Conservation (phyloP, 805 yeast species). For the Starmerella etchellsii region DNA sequence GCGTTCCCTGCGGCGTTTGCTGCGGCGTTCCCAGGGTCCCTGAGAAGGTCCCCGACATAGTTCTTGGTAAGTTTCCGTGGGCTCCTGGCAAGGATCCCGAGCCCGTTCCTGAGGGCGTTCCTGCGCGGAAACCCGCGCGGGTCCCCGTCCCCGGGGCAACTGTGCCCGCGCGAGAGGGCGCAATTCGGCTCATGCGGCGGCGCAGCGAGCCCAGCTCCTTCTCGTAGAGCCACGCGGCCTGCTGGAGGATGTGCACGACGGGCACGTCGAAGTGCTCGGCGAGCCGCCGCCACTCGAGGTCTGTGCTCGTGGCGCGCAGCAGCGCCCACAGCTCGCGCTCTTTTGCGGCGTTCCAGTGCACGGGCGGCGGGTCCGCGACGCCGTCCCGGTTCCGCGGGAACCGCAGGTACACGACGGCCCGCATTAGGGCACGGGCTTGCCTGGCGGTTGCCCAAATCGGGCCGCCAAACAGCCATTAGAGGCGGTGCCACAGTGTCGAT, state of each 20-base stretch:
- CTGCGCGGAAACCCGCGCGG: neutral
- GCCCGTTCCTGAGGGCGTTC: neutral
- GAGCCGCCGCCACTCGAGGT: constrained; percentile 27
- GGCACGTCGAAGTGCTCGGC: constrained; percentile 30
- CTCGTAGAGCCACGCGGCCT: constrained; percentile 33
- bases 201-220: constrained; percentile 28
- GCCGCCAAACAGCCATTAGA: too few relatives aligned
- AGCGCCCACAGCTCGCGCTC: constrained; percentile 28
- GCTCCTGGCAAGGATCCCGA: neutral
- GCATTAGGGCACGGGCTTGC: too few relatives aligned
- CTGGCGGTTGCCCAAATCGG: too few relatives aligned
- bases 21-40: too few relatives aligned
- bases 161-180: neutral
- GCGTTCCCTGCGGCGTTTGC: too few relatives aligned
- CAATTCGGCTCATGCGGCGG: constrained; percentile 24
- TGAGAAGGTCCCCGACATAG: too few relatives aligned
- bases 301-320: constrained; percentile 27
- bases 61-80: too few relatives aligned
- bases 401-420: constrained; percentile 32
- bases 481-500: too few relatives aligned
- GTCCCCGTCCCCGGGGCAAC: neutral
- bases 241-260: constrained; percentile 29
- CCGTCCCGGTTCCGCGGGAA: constrained; percentile 34
- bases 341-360: constrained; percentile 26
- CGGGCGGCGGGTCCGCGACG: constrained; percentile 30